phyloP scores from a whole-genome alignment of 345 rosid genomes.

The Carallia brachiata region DNA sequence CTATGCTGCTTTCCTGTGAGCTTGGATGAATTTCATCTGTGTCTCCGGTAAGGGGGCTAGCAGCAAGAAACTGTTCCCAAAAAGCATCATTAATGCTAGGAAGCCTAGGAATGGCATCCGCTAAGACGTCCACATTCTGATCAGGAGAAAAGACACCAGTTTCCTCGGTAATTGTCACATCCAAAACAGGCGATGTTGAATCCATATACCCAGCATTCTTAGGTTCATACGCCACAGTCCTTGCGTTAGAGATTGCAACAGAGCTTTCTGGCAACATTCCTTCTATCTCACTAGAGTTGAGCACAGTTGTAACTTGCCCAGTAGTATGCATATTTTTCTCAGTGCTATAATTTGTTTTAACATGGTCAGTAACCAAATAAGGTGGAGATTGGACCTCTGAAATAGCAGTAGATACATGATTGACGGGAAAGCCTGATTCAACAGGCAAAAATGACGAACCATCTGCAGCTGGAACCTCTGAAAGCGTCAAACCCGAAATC shows the following conservation, averaged over 20 bases:
- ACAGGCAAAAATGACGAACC: conserved; percentile 11
- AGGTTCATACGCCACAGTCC: neutral
- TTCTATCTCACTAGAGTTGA: neutral
- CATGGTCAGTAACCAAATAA: conserved; percentile 14
- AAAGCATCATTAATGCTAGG: conserved; percentile 45
- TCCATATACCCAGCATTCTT: neutral
- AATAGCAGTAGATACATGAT: conserved; percentile 19
- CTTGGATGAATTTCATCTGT: conserved; percentile 21
- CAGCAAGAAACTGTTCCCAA: conserved; percentile 33
- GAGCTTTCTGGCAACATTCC: conserved; percentile 12
- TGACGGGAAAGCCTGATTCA: conserved; percentile 33
- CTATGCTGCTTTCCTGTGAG: conserved; percentile 1
- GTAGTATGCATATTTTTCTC: conserved; percentile 15
- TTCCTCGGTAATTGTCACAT: conserved; percentile 9
- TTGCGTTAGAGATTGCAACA: conserved; percentile 5
- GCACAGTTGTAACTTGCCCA: conserved; percentile 1
- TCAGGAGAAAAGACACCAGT: conserved; percentile 13
- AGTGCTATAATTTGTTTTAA: conserved; percentile 15
- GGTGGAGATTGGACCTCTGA: conserved; percentile 33
- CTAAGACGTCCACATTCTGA: conserved; percentile 5
- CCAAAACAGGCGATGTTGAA: neutral
- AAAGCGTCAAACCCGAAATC: conserved; percentile 18
- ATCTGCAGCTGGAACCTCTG: conserved; percentile 16
- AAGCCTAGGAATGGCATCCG: conserved; percentile 45
- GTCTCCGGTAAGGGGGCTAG: conserved; percentile 9